A percentile compares a stretch with the other conserved stretches of the same genome.
Evolutionary conservation across 2,329 filamentous ascomycete species (phyloP).

Genomic region (Cladosporium sphaerospermum): DNA sequence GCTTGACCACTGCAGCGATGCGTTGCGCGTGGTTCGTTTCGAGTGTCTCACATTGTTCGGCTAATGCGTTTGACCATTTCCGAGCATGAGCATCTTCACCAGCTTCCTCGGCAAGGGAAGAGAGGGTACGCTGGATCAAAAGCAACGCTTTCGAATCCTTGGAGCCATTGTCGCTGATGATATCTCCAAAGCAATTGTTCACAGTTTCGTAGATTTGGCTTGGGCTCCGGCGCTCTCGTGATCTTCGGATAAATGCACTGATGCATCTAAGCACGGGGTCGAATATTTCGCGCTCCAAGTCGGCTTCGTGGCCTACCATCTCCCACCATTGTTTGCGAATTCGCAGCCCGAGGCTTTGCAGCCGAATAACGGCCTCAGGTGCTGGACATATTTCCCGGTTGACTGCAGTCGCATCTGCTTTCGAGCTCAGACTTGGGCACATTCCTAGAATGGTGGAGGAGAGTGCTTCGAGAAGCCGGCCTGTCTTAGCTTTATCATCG

Average conservation of each 20-base stretch:
- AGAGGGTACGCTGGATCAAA: conserved; percentile 14
- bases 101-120: conserved; percentile 17
- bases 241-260: conserved; percentile 44
- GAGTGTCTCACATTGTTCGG: conserved; percentile 12
- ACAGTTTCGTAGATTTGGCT: background rate
- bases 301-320: conserved; percentile 53
- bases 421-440: conserved; percentile 59
- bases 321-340: conserved; percentile 61
- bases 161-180: background rate
- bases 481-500: conserved; percentile 49
- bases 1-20: conserved; percentile 13
- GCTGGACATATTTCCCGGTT: conserved; percentile 51
- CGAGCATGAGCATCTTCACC: conserved; percentile 9
- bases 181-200: background rate
- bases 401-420: conserved; percentile 52
- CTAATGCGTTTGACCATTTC: conserved; percentile 13
- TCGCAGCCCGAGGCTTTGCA: conserved; percentile 59
- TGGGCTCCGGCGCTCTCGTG: background rate
- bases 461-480: conserved; percentile 60
- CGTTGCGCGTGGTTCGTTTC: conserved; percentile 17
- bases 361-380: conserved; percentile 53
- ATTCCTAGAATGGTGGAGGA: conserved; percentile 60
- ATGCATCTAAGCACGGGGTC: conserved; percentile 42
- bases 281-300: conserved; percentile 55
- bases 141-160: background rate